These are phyloP conservation scores for Leccinellum albellum DNA, from an alignment of 768 basidiomycete genomes.

Conservation along the genomic window DNA sequence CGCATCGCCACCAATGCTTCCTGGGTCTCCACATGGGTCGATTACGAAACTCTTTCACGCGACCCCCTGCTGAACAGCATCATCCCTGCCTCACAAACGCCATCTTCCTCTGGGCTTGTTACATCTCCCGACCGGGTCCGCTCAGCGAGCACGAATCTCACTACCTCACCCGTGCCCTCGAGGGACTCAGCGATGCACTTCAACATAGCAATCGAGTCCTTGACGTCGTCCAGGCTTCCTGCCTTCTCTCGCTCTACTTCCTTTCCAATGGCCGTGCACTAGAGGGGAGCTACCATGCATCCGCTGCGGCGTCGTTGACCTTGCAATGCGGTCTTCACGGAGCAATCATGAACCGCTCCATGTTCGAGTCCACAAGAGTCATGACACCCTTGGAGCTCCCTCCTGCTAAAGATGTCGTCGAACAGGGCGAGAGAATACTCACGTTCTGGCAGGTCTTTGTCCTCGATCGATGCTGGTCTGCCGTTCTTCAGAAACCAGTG, in stretches of 20 bases:
- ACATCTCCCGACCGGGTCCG: slow-evolving; percentile 67
- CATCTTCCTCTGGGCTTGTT: slow-evolving; percentile 82
- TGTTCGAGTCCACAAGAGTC: slow-evolving; percentile 35
- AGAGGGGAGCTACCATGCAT: slow-evolving; percentile 78
- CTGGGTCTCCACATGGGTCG: slow-evolving; percentile 66
- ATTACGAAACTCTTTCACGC: slow-evolving; percentile 56
- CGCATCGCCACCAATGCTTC: slow-evolving; percentile 72
- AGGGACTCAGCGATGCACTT: slow-evolving; percentile 61
- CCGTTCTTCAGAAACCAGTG: slow-evolving; percentile 62
- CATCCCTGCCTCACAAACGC: slow-evolving; percentile 78
- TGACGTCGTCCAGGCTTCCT: slow-evolving; percentile 75
- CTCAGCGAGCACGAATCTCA: slow-evolving; percentile 69
- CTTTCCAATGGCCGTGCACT: slow-evolving; percentile 69
- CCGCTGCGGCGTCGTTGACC: slow-evolving; percentile 68
- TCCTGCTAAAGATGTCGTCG: slow-evolving; percentile 53
- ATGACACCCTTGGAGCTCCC: slow-evolving; percentile 45
- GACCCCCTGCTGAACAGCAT: slow-evolving; percentile 54
- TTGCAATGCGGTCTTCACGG: slow-evolving; percentile 70
- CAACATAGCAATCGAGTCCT: slow-evolving; percentile 51
- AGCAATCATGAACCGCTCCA: slow-evolving; percentile 31
- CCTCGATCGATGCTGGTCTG: slow-evolving; percentile 79
- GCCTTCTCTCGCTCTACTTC: slow-evolving; percentile 72
- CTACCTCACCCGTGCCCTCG: slow-evolving; percentile 62
- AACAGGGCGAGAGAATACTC: slow-evolving; percentile 67
- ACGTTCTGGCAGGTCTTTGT: slow-evolving; percentile 85